A percentile compares a stretch with the other conserved stretches of the same genome.
These are phyloP conservation scores for Plasmodium coatneyi DNA, from an alignment of 169 alveolate genomes.

Conservation along the genomic window DNA sequence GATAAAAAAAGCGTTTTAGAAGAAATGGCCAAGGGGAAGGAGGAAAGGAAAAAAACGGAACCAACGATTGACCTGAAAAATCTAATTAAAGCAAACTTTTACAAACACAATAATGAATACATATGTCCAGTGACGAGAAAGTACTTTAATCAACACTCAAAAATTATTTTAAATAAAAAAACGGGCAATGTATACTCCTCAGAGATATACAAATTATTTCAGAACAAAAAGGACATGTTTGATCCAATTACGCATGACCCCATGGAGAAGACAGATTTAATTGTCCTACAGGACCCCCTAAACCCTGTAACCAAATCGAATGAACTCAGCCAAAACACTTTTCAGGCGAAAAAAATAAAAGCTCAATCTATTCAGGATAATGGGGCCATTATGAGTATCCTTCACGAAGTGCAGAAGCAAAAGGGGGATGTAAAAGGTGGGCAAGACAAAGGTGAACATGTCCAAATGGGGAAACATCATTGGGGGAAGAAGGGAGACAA, in stretches of 20 bases:
- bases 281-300: slow-evolving; percentile 82
- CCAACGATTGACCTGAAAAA: slow-evolving; percentile 77
- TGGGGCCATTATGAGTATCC: slow-evolving; percentile 59
- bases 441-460: background rate
- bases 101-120: slow-evolving; percentile 86
- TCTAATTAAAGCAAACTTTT: slow-evolving; percentile 91
- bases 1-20: slow-evolving; percentile 71
- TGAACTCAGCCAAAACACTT: slow-evolving; percentile 43
- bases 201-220: slow-evolving; percentile 77
- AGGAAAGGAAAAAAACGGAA: slow-evolving; percentile 12
- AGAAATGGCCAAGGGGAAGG: slow-evolving; percentile 20
- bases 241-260: slow-evolving; percentile 73
- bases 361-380: slow-evolving; percentile 53
- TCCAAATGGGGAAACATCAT: background rate
- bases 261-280: slow-evolving; percentile 77
- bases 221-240: slow-evolving; percentile 72
- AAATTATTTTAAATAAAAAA: slow-evolving; percentile 90
- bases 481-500: background rate
- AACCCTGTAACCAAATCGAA: slow-evolving; percentile 20
- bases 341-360: slow-evolving; percentile 37
- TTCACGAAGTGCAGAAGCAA: slow-evolving; percentile 53
- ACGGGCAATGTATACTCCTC: slow-evolving; percentile 92
- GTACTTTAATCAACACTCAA: slow-evolving; percentile 90
- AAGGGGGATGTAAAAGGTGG: slow-evolving; percentile 23
- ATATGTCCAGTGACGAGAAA: slow-evolving; percentile 94